These are phyloP conservation scores for Mucor velutinosus DNA, from an alignment of 371 early-diverging fungal species.

Conservation along the genomic window DNA sequence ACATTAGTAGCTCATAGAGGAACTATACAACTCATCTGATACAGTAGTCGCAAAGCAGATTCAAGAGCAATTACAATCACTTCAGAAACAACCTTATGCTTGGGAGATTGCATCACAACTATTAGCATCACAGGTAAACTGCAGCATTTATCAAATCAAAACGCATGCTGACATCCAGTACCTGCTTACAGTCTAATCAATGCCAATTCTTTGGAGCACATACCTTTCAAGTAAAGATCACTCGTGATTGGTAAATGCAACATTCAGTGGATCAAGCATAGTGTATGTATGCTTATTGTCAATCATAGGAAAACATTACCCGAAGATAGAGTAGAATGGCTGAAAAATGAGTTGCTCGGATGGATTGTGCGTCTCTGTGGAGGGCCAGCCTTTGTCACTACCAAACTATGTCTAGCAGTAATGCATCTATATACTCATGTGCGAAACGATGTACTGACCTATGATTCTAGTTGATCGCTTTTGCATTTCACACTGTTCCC, in stretches of 20 bases:
- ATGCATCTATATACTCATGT: background rate
- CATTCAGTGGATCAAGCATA: background rate
- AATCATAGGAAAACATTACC: slow-evolving; percentile 63
- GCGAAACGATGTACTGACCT: background rate
- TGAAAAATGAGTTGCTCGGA: slow-evolving; percentile 63
- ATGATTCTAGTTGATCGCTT: slow-evolving; percentile 60
- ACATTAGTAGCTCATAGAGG: slow-evolving; percentile 27
- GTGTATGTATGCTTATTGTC: background rate
- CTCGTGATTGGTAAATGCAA: slow-evolving; percentile 69
- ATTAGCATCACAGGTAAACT: slow-evolving; percentile 54
- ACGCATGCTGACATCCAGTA: background rate
- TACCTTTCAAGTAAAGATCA: slow-evolving; percentile 79
- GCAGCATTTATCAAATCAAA: background rate
- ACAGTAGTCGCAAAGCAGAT: slow-evolving; percentile 51
- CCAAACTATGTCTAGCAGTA: slow-evolving; percentile 78
- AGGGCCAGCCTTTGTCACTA: slow-evolving; percentile 69
- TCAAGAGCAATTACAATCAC: slow-evolving; percentile 68
- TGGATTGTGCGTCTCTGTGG: slow-evolving; percentile 62
- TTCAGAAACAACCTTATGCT: slow-evolving; percentile 72
- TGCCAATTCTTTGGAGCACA: slow-evolving; percentile 87
- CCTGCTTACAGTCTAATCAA: slow-evolving; percentile 53
- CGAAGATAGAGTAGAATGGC: slow-evolving; percentile 60
- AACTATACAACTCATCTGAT: slow-evolving; percentile 54
- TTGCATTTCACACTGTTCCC: slow-evolving; percentile 67
- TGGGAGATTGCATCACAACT: slow-evolving; percentile 77